A percentile compares a stretch with the other conserved stretches of the same genome.
Evolutionary conservation across 2,329 filamentous ascomycete genomes (phyloP).

Genomic region (Scorias spongiosa): DNA sequence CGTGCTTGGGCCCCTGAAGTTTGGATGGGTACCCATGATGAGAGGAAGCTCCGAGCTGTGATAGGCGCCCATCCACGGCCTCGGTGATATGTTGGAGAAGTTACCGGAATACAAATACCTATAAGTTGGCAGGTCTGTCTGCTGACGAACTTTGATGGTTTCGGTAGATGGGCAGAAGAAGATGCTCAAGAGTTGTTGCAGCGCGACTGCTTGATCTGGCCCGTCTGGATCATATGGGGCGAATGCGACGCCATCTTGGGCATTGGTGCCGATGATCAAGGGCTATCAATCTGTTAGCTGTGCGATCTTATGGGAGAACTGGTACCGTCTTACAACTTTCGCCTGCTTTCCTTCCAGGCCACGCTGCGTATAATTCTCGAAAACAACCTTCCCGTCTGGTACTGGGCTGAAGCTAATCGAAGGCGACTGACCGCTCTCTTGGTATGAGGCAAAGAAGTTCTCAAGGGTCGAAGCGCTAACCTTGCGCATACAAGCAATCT

Average conservation of each 20-base stretch:
- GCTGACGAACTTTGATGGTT: conserved; percentile 15
- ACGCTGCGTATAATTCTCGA: conserved; percentile 21
- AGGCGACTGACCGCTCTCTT: conserved; percentile 14
- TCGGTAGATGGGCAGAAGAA: conserved; percentile 18
- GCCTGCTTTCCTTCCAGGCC: conserved; percentile 11
- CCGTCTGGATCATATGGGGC: conserved; percentile 19
- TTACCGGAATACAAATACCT: conserved; percentile 28
- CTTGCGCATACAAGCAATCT: conserved; percentile 24
- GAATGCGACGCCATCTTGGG: conserved; percentile 22
- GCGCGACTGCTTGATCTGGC: conserved; percentile 8
- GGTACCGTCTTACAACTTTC: neutral
- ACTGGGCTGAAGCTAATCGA: conserved; percentile 6
- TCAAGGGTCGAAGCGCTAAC: conserved; percentile 17
- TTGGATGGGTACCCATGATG: conserved; percentile 25
- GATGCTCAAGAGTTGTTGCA: conserved; percentile 4
- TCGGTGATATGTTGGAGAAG: conserved; percentile 26
- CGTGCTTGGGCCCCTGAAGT: conserved; percentile 12
- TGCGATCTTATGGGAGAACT: neutral
- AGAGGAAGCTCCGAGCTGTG: conserved; percentile 26
- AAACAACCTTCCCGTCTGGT: conserved; percentile 11
- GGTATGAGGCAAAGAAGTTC: conserved; percentile 18
- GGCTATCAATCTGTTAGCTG: conserved; percentile 5
- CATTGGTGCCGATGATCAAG: conserved; percentile 23
- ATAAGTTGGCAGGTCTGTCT: conserved; percentile 20
- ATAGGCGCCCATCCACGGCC: conserved; percentile 28